Evolutionary conservation across 768 basidiomycete genomes (phyloP).

Genomic region (Boletus sp.): DNA sequence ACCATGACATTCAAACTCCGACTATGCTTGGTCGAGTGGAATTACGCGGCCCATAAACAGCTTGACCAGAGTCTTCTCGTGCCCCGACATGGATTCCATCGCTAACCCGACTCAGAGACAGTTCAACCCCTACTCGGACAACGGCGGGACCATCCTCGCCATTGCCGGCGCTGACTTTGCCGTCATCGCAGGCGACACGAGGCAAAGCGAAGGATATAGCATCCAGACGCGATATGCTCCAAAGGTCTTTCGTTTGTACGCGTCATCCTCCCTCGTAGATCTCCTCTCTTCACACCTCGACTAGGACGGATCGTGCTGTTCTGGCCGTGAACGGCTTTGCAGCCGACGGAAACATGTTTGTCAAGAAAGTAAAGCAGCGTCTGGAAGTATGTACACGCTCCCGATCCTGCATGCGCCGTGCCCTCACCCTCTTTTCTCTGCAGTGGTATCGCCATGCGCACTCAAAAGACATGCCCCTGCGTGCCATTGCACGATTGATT

Average conservation of each 20-base stretch:
- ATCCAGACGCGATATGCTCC: conserved; percentile 98
- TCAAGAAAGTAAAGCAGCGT: conserved; percentile 93
- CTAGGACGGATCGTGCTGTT: conserved; percentile 88
- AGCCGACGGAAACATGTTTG: conserved; percentile 96
- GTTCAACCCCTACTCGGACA: conserved; percentile 90
- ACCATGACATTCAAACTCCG: conserved; percentile 3
- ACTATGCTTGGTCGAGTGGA: background rate
- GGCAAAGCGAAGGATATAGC: conserved; percentile 95
- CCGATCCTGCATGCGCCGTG: background rate
- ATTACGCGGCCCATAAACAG: conserved; percentile 3
- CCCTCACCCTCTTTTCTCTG: background rate
- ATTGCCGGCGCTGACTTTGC: conserved; percentile 92
- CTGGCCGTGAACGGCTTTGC: conserved; percentile 97
- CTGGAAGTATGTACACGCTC: conserved; percentile 69
- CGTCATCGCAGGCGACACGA: conserved; percentile 94
- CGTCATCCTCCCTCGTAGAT: background rate
- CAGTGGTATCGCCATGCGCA: conserved; percentile 99
- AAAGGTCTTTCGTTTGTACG: conserved; percentile 92
- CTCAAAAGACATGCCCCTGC: conserved; percentile 95
- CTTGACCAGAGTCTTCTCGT: no score
- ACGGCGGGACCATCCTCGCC: conserved; percentile 95
- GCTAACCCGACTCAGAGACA: conserved; percentile 51
- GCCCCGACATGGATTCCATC: conserved; percentile 2
- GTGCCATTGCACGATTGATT: conserved; percentile 94
- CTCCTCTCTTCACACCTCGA: background rate